phyloP scores from a whole-genome alignment of 2,329 filamentous ascomycete species.

The Penicillium frequentans region DNA sequence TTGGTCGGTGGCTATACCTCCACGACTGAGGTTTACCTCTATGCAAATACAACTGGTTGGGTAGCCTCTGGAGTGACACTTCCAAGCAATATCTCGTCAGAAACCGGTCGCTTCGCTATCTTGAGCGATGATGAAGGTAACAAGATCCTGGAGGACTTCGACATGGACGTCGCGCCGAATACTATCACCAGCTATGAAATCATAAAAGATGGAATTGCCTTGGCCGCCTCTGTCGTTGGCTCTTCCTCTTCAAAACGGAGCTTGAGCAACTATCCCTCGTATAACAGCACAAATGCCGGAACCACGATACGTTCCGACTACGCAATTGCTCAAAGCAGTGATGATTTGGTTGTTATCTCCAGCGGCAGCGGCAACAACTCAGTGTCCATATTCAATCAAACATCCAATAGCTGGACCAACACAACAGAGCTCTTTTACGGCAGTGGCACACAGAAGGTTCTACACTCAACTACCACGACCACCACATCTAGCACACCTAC shows the following conservation, averaged over 20 bases:
- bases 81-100: slow-evolving; percentile 57
- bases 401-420: slow-evolving; percentile 76
- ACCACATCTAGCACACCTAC: slow-evolving; percentile 27
- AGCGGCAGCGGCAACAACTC: slow-evolving; percentile 69
- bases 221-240: slow-evolving; percentile 51
- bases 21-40: slow-evolving; percentile 72
- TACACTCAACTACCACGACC: slow-evolving; percentile 18
- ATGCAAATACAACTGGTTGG: slow-evolving; percentile 64
- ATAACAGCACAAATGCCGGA: slow-evolving; percentile 74
- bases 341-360: slow-evolving; percentile 72
- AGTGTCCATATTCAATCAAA: slow-evolving; percentile 74
- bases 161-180: slow-evolving; percentile 74
- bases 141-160: slow-evolving; percentile 76
- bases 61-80: slow-evolving; percentile 65
- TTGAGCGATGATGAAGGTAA: slow-evolving; percentile 73
- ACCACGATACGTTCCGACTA: slow-evolving; percentile 64
- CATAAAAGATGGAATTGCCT: slow-evolving; percentile 57
- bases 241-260: slow-evolving; percentile 38
- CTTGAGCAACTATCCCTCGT: slow-evolving; percentile 68
- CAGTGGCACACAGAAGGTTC: slow-evolving; percentile 10
- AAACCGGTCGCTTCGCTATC: slow-evolving; percentile 61
- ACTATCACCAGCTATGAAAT: slow-evolving; percentile 69
- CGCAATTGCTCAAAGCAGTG: slow-evolving; percentile 66
- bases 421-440: slow-evolving; percentile 61
- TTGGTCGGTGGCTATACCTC: slow-evolving; percentile 71